These are phyloP conservation scores for Conidiobolus coronatus DNA, from an alignment of 371 early-diverging fungal genomes.

Conservation along the genomic window DNA sequence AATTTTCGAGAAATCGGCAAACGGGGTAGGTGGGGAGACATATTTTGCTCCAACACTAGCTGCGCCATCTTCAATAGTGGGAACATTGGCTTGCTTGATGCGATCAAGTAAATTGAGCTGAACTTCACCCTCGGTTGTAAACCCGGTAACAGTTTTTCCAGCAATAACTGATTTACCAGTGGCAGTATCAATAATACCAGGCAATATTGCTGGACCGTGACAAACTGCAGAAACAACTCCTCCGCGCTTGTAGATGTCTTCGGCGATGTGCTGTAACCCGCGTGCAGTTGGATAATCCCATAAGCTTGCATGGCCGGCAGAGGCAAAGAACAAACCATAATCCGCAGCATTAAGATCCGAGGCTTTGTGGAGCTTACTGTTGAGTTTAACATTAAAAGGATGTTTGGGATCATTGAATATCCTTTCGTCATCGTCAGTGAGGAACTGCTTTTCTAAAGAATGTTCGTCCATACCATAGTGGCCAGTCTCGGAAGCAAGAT, in stretches of 20 bases:
- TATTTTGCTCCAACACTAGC: constrained; percentile 14
- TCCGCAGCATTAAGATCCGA: constrained; percentile 17
- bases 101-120: constrained; percentile 11
- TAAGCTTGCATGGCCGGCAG: constrained; percentile 22
- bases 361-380: constrained; percentile 16
- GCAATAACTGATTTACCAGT: constrained; percentile 17
- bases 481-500: constrained; percentile 24
- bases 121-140: constrained; percentile 18
- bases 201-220: constrained; percentile 26
- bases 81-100: constrained; percentile 14
- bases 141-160: constrained; percentile 22
- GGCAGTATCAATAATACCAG: constrained; percentile 15
- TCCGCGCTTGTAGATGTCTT: constrained; percentile 19
- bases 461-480: constrained; percentile 22
- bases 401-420: constrained; percentile 14
- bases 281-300: constrained; percentile 21
- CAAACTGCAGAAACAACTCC: constrained; percentile 26
- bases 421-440: constrained; percentile 14
- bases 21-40: constrained; percentile 15
- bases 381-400: constrained; percentile 17
- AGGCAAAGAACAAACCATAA: constrained; percentile 24
- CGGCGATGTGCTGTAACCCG: constrained; percentile 16
- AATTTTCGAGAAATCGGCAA: constrained; percentile 14
- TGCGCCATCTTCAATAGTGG: constrained; percentile 15
- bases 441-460: constrained; percentile 14